Evolutionary conservation across 495 filamentous ascomycete genomes (phyloP).

Genomic region (Aspergillus carlsbadensis): DNA sequence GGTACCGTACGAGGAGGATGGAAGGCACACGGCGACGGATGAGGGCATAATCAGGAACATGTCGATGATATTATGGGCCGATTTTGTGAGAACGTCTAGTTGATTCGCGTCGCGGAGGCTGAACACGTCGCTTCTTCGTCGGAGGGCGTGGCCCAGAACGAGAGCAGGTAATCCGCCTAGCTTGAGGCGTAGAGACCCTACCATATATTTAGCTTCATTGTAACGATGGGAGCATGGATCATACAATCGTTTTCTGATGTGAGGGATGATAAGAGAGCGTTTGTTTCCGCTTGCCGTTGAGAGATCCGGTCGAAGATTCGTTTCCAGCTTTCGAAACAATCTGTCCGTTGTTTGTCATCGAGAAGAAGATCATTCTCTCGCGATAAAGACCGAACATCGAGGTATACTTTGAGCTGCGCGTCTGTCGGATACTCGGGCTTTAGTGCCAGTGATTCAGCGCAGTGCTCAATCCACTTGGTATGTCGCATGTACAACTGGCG

Average conservation of each 20-base stretch:
- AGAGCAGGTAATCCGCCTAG: neutral
- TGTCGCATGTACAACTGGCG: conserved; percentile 2
- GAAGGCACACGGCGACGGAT: neutral
- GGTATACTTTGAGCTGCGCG: neutral
- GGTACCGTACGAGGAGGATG: neutral
- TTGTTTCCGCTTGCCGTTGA: neutral
- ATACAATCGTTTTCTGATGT: neutral
- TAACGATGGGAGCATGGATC: neutral
- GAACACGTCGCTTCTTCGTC: neutral
- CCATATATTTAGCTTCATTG: neutral
- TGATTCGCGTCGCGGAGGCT: neutral
- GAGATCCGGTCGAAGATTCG: neutral
- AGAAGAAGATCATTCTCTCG: neutral
- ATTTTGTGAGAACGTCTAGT: neutral
- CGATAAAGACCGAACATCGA: neutral
- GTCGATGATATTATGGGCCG: neutral
- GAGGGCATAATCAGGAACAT: neutral
- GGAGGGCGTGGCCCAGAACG: conserved; percentile 9
- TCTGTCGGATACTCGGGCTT: conserved; percentile 7
- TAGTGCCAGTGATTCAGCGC: neutral
- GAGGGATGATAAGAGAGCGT: neutral
- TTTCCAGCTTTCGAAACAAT: neutral
- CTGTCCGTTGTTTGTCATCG: neutral
- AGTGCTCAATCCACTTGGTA: conserved; percentile 3
- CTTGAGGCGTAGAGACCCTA: neutral